phyloP scores from a whole-genome alignment of 164 flowering plant genomes.

The Kingdonia uniflora region DNA sequence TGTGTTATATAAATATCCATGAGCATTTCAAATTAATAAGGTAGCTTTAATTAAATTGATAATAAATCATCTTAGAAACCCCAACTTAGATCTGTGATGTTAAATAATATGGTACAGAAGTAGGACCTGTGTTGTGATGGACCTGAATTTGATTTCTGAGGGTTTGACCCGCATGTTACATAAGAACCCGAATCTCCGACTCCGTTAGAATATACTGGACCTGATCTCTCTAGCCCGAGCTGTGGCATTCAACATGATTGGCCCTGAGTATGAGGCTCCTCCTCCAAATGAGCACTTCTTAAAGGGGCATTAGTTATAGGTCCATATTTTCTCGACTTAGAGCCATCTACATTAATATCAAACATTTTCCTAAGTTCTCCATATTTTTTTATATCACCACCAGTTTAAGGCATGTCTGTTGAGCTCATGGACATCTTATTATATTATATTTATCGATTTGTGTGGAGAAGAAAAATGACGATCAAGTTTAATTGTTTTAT shows the following conservation, averaged over 20 bases:
- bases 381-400: conserved; percentile 94
- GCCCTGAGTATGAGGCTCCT: conserved; percentile 79
- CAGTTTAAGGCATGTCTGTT: conserved; percentile 87
- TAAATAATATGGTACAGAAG: no score
- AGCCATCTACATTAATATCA: conserved; percentile 75
- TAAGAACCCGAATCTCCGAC: conserved; percentile 44
- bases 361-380: conserved; percentile 99
- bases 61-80: no score
- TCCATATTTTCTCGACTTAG: conserved; percentile 89
- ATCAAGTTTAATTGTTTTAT: no score
- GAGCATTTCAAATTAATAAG: no score
- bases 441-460: no score
- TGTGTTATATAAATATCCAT: no score
- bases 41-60: no score
- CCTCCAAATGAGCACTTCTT: conserved; percentile 88
- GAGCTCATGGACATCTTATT: no score
- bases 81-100: no score
- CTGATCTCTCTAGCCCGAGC: conserved; percentile 45
- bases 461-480: no score
- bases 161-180: conserved; percentile 28
- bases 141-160: conserved; percentile 82
- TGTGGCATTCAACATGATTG: conserved; percentile 46
- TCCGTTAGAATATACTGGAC: conserved; percentile 40
- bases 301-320: conserved; percentile 67
- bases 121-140: no score